These are phyloP conservation scores for Sanghuangporus weigelae DNA, from an alignment of 1,284 basidiomycete species.

Conservation along the genomic window DNA sequence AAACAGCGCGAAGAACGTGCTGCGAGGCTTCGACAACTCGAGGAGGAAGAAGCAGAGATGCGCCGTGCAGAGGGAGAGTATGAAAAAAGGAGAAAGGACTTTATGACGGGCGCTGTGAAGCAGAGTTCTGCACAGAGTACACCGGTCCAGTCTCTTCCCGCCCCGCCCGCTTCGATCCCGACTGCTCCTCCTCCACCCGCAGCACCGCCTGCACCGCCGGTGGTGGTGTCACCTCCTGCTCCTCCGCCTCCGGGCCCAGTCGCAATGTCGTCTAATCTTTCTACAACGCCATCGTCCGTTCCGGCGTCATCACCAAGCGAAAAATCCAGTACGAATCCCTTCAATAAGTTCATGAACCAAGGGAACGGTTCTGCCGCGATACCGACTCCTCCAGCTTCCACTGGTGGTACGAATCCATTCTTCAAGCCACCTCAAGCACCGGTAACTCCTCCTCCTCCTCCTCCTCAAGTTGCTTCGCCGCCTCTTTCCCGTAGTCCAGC, in stretches of 20 bases:
- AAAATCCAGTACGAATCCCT: slow-evolving; percentile 57
- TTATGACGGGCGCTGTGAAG: slow-evolving; percentile 36
- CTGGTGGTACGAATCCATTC: slow-evolving; percentile 56
- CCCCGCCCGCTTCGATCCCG: slow-evolving; percentile 18
- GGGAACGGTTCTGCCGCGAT: slow-evolving; percentile 30
- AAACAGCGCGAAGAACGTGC: slow-evolving; percentile 65
- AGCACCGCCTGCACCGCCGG: slow-evolving; percentile 19
- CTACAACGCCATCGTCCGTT: slow-evolving; percentile 26
- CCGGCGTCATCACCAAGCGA: slow-evolving; percentile 29
- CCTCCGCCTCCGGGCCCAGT: slow-evolving; percentile 30
- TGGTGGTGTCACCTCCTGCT: slow-evolving; percentile 20
- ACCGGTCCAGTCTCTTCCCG: slow-evolving; percentile 29
- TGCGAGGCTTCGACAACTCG: slow-evolving; percentile 60
- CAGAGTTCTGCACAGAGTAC: slow-evolving; percentile 36
- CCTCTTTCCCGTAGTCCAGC: slow-evolving; percentile 35
- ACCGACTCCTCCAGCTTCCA: slow-evolving; percentile 24
- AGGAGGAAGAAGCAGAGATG: slow-evolving; percentile 68
- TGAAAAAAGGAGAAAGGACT: slow-evolving; percentile 28
- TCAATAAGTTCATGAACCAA: slow-evolving; percentile 58
- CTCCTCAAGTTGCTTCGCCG: slow-evolving; percentile 21
- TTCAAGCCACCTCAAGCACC: slow-evolving; percentile 32
- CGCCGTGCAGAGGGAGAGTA: slow-evolving; percentile 57
- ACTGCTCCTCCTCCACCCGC: neutral
- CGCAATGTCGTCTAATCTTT: slow-evolving; percentile 28
- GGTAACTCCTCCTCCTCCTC: slow-evolving; percentile 22